Percentiles rank a stretch among this genome's conserved stretches.
These are phyloP conservation scores for Penicillium steckii DNA, from an alignment of 495 filamentous ascomycete genomes.

Conservation along the genomic window DNA sequence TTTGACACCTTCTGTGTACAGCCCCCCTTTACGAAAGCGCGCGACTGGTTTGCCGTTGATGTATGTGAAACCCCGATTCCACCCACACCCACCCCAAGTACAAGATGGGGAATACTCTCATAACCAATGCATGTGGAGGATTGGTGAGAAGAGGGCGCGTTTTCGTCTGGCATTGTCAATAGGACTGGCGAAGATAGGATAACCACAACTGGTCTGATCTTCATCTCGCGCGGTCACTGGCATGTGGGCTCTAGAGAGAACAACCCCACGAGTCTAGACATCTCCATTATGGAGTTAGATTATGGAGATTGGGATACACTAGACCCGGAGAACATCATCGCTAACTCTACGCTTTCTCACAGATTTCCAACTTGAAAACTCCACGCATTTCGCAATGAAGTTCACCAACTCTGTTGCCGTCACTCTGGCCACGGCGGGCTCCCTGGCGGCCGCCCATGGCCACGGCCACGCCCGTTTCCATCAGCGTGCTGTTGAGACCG, in stretches of 20 bases:
- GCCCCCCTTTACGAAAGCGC: conserved; percentile 24
- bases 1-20: conserved; percentile 33
- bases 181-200: background rate
- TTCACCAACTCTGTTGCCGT: conserved; percentile 41
- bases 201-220: background rate
- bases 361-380: conserved; percentile 10
- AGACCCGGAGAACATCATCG: background rate
- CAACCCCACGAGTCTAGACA: background rate
- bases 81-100: too few species aligned
- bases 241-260: background rate
- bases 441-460: conserved; percentile 45
- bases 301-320: background rate
- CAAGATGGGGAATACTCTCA: too few species aligned
- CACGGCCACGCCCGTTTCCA: conserved; percentile 44
- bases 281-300: too few species aligned
- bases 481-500: conserved; percentile 34
- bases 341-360: background rate
- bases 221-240: background rate
- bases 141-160: background rate
- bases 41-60: conserved; percentile 37
- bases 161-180: background rate
- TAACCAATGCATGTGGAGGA: background rate
- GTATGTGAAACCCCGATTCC: conserved; percentile 24
- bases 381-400: conserved; percentile 38
- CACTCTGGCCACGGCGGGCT: conserved; percentile 46